These are phyloP conservation scores for Cadophora luteo-olivacea DNA, from an alignment of 2,329 filamentous ascomycete species.

Conservation along the genomic window DNA sequence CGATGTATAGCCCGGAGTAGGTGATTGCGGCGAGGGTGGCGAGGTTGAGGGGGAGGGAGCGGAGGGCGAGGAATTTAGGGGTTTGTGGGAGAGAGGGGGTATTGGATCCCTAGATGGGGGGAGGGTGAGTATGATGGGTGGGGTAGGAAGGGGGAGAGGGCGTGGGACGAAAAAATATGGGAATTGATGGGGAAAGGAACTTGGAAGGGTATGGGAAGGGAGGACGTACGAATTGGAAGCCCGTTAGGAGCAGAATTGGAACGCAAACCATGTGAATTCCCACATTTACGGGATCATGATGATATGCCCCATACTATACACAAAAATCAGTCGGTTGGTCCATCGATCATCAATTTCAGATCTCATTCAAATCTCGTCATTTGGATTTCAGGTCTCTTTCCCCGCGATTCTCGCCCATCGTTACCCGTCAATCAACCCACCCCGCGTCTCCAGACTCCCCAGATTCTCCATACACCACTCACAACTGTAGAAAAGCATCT, in stretches of 20 bases:
- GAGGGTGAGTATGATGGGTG: no score
- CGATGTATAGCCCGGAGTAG: slow-evolving; percentile 11
- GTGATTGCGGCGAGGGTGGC: slow-evolving; percentile 8
- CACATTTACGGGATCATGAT: slow-evolving; percentile 10
- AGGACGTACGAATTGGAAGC: slow-evolving; percentile 14
- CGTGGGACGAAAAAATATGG: no score
- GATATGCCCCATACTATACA: slow-evolving; percentile 5
- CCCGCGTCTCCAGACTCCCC: not conserved
- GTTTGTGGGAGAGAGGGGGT: slow-evolving; percentile 9
- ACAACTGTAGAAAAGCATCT: not conserved
- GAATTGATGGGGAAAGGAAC: no score
- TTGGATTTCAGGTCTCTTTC: not conserved
- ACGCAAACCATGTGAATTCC: slow-evolving; percentile 15
- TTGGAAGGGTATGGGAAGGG: not conserved
- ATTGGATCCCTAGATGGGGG: not conserved
- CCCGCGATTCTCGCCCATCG: not conserved
- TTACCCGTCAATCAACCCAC: not conserved
- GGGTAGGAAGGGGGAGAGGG: not conserved
- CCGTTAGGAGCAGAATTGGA: slow-evolving; percentile 1
- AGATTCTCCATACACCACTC: not conserved
- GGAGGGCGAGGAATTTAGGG: not conserved
- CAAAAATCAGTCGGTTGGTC: not conserved
- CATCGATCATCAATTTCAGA: not conserved
- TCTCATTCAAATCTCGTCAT: not conserved
- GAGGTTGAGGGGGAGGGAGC: not conserved